Base-by-base conservation (phyloP, 1,139 yeast species). In the Zhuliangozyma blackwelliae region DNA sequence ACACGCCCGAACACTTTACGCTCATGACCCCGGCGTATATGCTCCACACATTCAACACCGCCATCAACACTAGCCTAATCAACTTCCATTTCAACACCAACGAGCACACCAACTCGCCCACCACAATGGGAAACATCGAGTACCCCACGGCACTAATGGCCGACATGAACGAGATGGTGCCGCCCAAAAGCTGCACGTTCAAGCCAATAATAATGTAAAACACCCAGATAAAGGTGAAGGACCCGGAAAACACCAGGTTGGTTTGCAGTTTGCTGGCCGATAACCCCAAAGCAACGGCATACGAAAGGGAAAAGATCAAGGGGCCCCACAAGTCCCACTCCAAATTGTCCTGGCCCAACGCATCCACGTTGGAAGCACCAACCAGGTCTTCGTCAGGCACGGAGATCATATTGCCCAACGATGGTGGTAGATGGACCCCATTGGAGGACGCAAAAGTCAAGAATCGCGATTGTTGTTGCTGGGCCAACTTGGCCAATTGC, bases 291-390 rank as follows among this genome's bases (percentile, higher is more conserved):
- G 72, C 65, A 32, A 86, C 75, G 6, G 89, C 68, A 45, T 82
- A 81, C 12, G 70, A 58, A 34, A 87, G 65, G 12, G 87, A 79
- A 51, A 87, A 84, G 23, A 86, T 72, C 41, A 87, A 64, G 2
- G 96, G 96, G 0, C 96, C 96, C 95, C 95, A 87, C 35, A 86
- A 62, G 58, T 86, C 95, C 95, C 95, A 86, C 37, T 84, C 92
- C 35, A 76, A 63, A 43, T 63, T 70, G 42, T 63, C 63, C 32
- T 52, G 48, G 31, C 45, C 52, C 13, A 51, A 51, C 21, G 48
- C 35, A 5, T 50, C 57, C 19, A 47, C 39, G 25, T 61, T 38
- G 12, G 51, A 36, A 25, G 48, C 40, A 7, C 50, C 52, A 3
- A 45, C 35, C 7, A 37, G 33, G 25, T 40, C 44, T 23, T 57